These are phyloP conservation scores for Rubia yunnanensis DNA, from an alignment of 257 asterid species.

Conservation along the genomic window DNA sequence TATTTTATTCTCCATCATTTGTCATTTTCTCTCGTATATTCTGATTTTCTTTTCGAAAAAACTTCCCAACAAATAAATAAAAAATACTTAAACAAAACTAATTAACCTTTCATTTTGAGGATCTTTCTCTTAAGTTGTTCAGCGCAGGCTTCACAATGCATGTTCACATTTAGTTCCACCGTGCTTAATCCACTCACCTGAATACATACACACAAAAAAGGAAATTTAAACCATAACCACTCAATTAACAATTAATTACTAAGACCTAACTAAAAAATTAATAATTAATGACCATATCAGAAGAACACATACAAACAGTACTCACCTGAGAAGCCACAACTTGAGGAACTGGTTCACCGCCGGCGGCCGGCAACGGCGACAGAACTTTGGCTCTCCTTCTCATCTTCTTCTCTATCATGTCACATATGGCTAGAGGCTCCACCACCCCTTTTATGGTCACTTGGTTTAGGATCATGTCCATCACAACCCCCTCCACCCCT, in stretches of 20 bases:
- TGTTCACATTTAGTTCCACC: conserved; percentile 60
- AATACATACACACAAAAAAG: not conserved
- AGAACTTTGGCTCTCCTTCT: conserved; percentile 54
- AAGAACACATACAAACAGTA: not conserved
- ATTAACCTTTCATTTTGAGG: conserved; percentile 78
- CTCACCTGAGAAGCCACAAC: conserved; percentile 74
- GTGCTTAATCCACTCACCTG: conserved; percentile 61
- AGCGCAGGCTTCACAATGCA: conserved; percentile 93
- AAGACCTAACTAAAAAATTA: too few species aligned
- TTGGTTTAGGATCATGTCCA: conserved; percentile 56
- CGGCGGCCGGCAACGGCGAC: conserved; percentile 57
- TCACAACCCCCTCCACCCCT: conserved; percentile 70
- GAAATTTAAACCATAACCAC: not conserved
- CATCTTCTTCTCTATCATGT: conserved; percentile 50
- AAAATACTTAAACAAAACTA: not conserved
- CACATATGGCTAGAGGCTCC: conserved; percentile 70
- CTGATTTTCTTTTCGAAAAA: not conserved
- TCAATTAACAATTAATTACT: not conserved
- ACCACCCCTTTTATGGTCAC: conserved; percentile 71
- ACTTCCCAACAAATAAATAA: not conserved
- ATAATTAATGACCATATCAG: too few species aligned
- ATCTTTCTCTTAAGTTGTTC: conserved; percentile 71
- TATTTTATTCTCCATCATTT: not conserved
- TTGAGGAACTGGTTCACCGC: conserved; percentile 67
- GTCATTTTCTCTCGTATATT: not conserved